Evolutionary conservation across 1,284 basidiomycete genomes (phyloP), one percentile per base, ranked within the genome.

Genomic region (Volvariella volvacea): DNA sequence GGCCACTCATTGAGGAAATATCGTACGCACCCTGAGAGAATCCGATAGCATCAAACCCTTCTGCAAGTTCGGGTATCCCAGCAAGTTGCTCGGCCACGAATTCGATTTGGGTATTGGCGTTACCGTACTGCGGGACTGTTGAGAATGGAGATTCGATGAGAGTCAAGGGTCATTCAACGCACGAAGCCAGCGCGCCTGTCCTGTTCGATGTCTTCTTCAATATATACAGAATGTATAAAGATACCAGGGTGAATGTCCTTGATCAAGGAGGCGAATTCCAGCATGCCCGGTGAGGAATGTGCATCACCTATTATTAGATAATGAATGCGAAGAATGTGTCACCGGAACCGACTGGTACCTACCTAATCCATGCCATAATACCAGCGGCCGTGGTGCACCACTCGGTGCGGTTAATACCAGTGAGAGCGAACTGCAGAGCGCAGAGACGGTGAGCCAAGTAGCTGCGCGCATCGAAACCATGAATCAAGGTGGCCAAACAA

Each of bases 361-460:
- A 67, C 88, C 93, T 36, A 98, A 71, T 4, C 95, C 95, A 65
- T 99, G 95, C 95, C 94, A 98, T 48, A 98, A 69, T 28, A 96
- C 94, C 32, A 97, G 70, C 1, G 92, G 88, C 25, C 87, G 74
- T 21, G 59, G 59, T 2, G 48, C 33, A 2, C 39, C 41, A 6
- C 39, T 28, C 17, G 48, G 41, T 6, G 46, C 42, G 10, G 54
- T 52, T 41, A 47, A 33, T 36, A 45, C 39, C 36, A 39, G 43
- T 28, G 22, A 50, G 20, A 34, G 44, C 8, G 39, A 42, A 43
- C 36, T 16, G 42, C 1, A 22, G 12, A 41, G 37, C 41, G 16
- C 21, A 14, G 22, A 46, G 16, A 6, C n/a, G 2, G 22, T 22
- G 43, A 25, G 39, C 8, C 32, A 30, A 10, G 9, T 19, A 14